Percentiles rank a stretch among this genome's conserved stretches.
These are phyloP conservation scores for Choanephora cucurbitarum DNA, from an alignment of 371 early-diverging fungal species.

Conservation along the genomic window DNA sequence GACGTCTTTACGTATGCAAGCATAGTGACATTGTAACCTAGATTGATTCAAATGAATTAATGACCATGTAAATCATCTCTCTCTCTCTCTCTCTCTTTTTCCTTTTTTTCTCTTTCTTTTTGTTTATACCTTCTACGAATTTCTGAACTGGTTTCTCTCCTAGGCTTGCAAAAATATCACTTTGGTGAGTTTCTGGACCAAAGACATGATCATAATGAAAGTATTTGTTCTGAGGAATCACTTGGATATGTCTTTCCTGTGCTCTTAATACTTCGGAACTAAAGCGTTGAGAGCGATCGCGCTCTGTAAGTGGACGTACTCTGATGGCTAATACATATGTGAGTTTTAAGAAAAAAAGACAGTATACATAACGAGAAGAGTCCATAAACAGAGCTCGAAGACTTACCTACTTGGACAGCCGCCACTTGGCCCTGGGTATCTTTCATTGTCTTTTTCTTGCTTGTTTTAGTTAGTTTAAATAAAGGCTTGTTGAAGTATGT, in stretches of 20 bases:
- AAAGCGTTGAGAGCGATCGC: constrained; percentile 47
- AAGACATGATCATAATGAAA: constrained; percentile 55
- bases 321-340: constrained; percentile 32
- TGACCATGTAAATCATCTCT: not conserved
- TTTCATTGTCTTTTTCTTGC: constrained; percentile 21
- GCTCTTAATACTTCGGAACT: constrained; percentile 38
- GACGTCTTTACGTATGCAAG: constrained; percentile 89
- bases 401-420: constrained; percentile 49
- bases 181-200: constrained; percentile 40
- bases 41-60: not conserved
- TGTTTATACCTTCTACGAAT: constrained; percentile 42
- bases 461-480: constrained; percentile 2
- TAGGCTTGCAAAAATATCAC: constrained; percentile 41
- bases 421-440: constrained; percentile 30
- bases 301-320: constrained; percentile 47
- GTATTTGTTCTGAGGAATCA: constrained; percentile 44
- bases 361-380: no score
- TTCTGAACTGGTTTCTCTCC: constrained; percentile 43
- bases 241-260: constrained; percentile 43
- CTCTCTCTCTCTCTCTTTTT: no score
- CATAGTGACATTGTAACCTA: constrained; percentile 94
- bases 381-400: no score
- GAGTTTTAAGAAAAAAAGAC: not conserved
- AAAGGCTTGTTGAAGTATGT: not conserved
- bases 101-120: not conserved